Evolutionary conservation across 2,329 filamentous ascomycete species (phyloP).

Genomic region (Fusarium verrucosum): DNA sequence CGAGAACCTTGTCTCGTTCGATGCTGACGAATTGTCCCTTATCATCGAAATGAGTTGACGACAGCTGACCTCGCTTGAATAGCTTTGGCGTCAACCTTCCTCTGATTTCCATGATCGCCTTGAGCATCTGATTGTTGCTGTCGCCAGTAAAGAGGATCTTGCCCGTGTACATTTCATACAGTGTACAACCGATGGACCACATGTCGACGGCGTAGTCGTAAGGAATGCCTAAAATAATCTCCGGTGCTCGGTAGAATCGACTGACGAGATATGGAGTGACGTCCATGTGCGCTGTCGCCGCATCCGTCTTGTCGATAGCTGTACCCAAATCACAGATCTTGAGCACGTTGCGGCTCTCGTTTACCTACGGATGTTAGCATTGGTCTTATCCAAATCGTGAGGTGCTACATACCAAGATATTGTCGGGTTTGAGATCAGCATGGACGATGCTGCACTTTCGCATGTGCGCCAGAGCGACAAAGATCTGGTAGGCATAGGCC

Average conservation of each 20-base stretch:
- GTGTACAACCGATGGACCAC: slow-evolving; percentile 97
- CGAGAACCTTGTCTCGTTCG: slow-evolving; percentile 87
- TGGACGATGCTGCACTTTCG: slow-evolving; percentile 94
- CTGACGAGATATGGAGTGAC: slow-evolving; percentile 95
- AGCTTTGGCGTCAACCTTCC: slow-evolving; percentile 92
- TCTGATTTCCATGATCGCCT: slow-evolving; percentile 93
- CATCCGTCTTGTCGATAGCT: slow-evolving; percentile 88
- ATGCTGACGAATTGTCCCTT: slow-evolving; percentile 84
- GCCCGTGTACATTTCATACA: slow-evolving; percentile 96
- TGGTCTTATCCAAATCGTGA: neutral
- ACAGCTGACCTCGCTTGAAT: slow-evolving; percentile 81
- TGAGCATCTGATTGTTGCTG: slow-evolving; percentile 98
- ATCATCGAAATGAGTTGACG: slow-evolving; percentile 83
- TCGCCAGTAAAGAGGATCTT: slow-evolving; percentile 96
- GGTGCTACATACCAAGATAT: slow-evolving; percentile 75
- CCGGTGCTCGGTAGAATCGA: slow-evolving; percentile 95
- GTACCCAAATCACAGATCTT: slow-evolving; percentile 98
- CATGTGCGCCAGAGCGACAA: slow-evolving; percentile 86
- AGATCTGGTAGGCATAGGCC: slow-evolving; percentile 93
- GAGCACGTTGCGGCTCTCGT: slow-evolving; percentile 81
- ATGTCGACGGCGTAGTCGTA: slow-evolving; percentile 96
- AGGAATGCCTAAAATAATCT: slow-evolving; percentile 96
- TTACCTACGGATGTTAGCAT: slow-evolving; percentile 62
- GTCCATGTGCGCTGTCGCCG: slow-evolving; percentile 75
- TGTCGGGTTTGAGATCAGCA: slow-evolving; percentile 97